Conservation (phyloP, 2,329 filamentous ascomycete genomes). For the Aureobasidium sp. region DNA sequence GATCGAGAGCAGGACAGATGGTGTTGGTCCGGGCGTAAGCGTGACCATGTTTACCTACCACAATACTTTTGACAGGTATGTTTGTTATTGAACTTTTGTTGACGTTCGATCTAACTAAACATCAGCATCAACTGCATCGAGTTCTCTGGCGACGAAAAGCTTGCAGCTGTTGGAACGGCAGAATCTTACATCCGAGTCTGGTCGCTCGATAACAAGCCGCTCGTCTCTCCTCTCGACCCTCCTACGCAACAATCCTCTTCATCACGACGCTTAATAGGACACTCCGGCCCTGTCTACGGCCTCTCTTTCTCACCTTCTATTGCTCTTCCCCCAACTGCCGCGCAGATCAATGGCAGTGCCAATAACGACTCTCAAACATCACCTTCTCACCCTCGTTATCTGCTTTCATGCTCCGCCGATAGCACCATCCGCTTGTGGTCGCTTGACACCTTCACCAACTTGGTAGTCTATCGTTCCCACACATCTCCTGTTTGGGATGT, state of each 20-base stretch:
- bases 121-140: constrained; percentile 80
- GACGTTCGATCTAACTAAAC: constrained; percentile 17
- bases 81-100: neutral
- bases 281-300: constrained; percentile 80
- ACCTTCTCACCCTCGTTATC: constrained; percentile 48
- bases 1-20: constrained; percentile 75
- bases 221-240: constrained; percentile 57
- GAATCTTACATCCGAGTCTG: constrained; percentile 96
- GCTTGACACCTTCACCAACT: constrained; percentile 79
- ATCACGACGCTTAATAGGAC: constrained; percentile 73
- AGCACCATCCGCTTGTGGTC: constrained; percentile 88
- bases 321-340: constrained; percentile 30
- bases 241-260: constrained; percentile 52
- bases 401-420: constrained; percentile 82
- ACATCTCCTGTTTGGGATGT: constrained; percentile 83
- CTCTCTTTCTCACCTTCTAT: constrained; percentile 77
- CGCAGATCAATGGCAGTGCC: constrained; percentile 30
- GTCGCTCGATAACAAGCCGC: constrained; percentile 75
- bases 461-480: constrained; percentile 91
- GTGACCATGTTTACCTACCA: constrained; percentile 98
- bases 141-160: constrained; percentile 81
- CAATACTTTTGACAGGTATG: constrained; percentile 79
- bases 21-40: constrained; percentile 72
- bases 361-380: constrained; percentile 39
- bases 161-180: constrained; percentile 80